These are phyloP conservation scores for Ascodesmis nigricans DNA, from an alignment of 495 filamentous ascomycete genomes.

Conservation along the genomic window DNA sequence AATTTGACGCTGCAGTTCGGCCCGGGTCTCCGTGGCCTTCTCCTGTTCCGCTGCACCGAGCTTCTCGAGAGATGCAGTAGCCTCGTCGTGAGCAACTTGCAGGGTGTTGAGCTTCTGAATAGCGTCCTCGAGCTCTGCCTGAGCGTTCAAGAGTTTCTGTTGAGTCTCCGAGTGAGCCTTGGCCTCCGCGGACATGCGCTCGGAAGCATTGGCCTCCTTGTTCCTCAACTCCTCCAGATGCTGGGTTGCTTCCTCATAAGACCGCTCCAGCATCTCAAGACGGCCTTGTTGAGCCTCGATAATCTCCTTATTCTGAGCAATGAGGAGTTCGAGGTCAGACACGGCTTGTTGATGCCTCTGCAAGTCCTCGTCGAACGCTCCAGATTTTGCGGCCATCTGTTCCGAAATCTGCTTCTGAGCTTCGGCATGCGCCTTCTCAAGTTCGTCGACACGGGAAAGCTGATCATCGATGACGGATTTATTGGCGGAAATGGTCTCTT, in stretches of 20 bases:
- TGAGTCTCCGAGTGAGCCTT: neutral
- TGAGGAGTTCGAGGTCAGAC: slow-evolving; percentile 10
- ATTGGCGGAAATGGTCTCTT: slow-evolving; percentile 56
- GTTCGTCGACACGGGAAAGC: slow-evolving; percentile 36
- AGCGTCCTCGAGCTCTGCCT: neutral
- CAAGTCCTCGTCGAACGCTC: slow-evolving; percentile 8
- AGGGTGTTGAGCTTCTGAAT: neutral
- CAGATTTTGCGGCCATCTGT: slow-evolving; percentile 18
- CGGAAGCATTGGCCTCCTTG: slow-evolving; percentile 26
- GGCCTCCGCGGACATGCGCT: no score
- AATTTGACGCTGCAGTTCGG: slow-evolving; percentile 37
- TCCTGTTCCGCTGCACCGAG: slow-evolving; percentile 13
- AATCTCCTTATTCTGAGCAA: slow-evolving; percentile 18
- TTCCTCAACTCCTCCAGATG: slow-evolving; percentile 25
- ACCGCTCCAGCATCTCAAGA: slow-evolving; percentile 15
- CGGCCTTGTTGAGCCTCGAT: slow-evolving; percentile 18
- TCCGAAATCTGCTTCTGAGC: slow-evolving; percentile 35
- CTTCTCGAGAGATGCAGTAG: slow-evolving; percentile 10
- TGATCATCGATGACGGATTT: slow-evolving; percentile 45
- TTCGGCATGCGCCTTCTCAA: slow-evolving; percentile 41
- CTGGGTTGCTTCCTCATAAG: slow-evolving; percentile 19
- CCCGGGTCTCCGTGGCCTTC: no score
- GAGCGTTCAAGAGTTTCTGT: no score
- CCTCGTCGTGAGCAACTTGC: no score
- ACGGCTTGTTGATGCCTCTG: slow-evolving; percentile 10